Conservation (phyloP, 805 yeast genomes). For the Scheffersomyces spartinae region DNA sequence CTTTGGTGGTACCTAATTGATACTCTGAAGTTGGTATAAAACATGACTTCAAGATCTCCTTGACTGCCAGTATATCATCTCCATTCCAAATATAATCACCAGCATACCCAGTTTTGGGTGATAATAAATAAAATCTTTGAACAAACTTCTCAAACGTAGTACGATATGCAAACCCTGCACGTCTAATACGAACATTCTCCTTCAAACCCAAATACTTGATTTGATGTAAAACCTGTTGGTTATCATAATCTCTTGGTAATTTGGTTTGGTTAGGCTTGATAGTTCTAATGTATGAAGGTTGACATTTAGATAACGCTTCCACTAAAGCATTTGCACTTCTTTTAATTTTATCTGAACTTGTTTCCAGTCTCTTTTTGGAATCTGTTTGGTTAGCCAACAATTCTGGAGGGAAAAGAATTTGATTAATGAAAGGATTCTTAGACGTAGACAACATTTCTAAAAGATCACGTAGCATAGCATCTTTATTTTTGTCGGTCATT, state of each 20-base stretch:
- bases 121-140: slow-evolving; percentile 81
- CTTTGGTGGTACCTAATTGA: slow-evolving; percentile 86
- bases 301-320: slow-evolving; percentile 79
- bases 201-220: slow-evolving; percentile 91
- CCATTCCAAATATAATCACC: slow-evolving; percentile 54
- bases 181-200: slow-evolving; percentile 92
- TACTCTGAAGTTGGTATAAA: slow-evolving; percentile 71
- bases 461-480: slow-evolving; percentile 80
- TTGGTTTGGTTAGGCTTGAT: slow-evolving; percentile 94
- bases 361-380: slow-evolving; percentile 76
- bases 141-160: slow-evolving; percentile 94
- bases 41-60: slow-evolving; percentile 37
- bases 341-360: slow-evolving; percentile 93
- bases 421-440: slow-evolving; percentile 55
- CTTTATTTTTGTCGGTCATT: slow-evolving; percentile 96
- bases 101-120: slow-evolving; percentile 88
- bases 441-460: slow-evolving; percentile 70
- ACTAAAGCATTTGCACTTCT: slow-evolving; percentile 83
- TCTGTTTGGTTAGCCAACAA: slow-evolving; percentile 29
- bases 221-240: slow-evolving; percentile 85
- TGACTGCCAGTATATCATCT: slow-evolving; percentile 40
- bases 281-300: slow-evolving; percentile 93
- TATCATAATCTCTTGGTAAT: slow-evolving; percentile 82
- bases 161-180: slow-evolving; percentile 98
- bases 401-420: slow-evolving; percentile 29